Percentiles rank a stretch among this genome's conserved stretches.
Evolutionary conservation across 75 land plant genomes (phyloP).

Genomic region (Cryptomeria japonica): DNA sequence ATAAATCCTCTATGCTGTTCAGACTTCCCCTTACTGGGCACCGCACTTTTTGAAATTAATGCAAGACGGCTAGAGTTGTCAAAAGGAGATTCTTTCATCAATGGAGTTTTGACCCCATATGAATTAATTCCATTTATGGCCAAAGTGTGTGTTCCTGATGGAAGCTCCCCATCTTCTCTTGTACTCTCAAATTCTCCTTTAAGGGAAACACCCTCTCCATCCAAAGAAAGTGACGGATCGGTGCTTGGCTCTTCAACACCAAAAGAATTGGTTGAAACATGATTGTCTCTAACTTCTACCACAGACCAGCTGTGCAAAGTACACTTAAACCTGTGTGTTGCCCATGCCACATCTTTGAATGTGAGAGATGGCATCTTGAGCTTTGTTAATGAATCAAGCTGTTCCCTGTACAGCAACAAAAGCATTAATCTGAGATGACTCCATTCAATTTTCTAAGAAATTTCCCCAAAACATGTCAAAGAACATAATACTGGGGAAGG

Average conservation of each 20-base stretch:
- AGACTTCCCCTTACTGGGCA: slow-evolving; percentile 24
- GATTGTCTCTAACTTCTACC: slow-evolving; percentile 22
- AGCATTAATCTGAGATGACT: slow-evolving; percentile 14
- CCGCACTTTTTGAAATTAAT: slow-evolving; percentile 42
- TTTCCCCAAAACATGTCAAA: background rate
- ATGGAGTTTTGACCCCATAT: slow-evolving; percentile 13
- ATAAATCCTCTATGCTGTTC: slow-evolving; percentile 12
- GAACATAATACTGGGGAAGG: background rate
- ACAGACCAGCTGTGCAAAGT: slow-evolving; percentile 62
- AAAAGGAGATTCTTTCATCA: slow-evolving; percentile 19
- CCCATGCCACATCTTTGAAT: slow-evolving; percentile 80
- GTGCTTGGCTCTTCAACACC: slow-evolving; percentile 24
- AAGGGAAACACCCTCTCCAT: slow-evolving; percentile 27
- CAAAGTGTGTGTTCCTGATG: slow-evolving; percentile 33
- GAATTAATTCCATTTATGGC: slow-evolving; percentile 1
- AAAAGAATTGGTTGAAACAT: slow-evolving; percentile 24
- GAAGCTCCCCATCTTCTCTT: slow-evolving; percentile 98
- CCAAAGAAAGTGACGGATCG: slow-evolving; percentile 18
- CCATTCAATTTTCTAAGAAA: background rate
- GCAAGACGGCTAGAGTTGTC: slow-evolving; percentile 40
- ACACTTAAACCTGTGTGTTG: slow-evolving; percentile 49
- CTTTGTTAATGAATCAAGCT: slow-evolving; percentile 68
- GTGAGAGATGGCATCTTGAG: slow-evolving; percentile 59
- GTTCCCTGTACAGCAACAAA: slow-evolving; percentile 70
- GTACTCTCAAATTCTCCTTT: slow-evolving; percentile 55